Conservation (phyloP, 169 alveolate species). For the Plasmodium cynomolgi region DNA sequence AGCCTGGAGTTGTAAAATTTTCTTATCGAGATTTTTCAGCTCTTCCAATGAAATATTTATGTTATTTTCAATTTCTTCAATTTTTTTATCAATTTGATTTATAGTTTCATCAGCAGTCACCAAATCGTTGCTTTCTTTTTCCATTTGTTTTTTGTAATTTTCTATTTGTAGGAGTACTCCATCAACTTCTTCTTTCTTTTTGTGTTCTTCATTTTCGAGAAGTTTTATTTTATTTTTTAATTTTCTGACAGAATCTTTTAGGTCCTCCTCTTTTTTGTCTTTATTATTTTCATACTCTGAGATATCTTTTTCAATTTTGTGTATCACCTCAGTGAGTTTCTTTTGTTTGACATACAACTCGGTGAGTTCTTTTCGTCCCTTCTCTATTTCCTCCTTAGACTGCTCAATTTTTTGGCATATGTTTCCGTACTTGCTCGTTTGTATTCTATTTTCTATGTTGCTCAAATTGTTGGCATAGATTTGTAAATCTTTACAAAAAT, state of each 20-base stretch:
- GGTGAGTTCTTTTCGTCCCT: conserved; percentile 47
- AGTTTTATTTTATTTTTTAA: conserved; percentile 77
- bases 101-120: conserved; percentile 56
- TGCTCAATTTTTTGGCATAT: conserved; percentile 55
- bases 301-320: conserved; percentile 77
- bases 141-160: conserved; percentile 63
- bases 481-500: conserved; percentile 59
- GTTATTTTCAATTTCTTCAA: conserved; percentile 34
- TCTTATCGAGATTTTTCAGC: conserved; percentile 68
- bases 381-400: conserved; percentile 60
- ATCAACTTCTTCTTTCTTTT: conserved; percentile 76
- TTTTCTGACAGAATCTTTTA: conserved; percentile 67
- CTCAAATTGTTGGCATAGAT: conserved; percentile 64
- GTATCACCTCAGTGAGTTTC: conserved; percentile 78
- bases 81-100: conserved; percentile 45
- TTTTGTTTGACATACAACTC: conserved; percentile 79
- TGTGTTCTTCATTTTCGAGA: conserved; percentile 76
- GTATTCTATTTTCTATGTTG: conserved; percentile 76
- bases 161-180: conserved; percentile 76
- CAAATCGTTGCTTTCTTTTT: conserved; percentile 68
- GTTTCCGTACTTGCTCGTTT: conserved; percentile 74
- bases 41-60: conserved; percentile 66
- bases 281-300: conserved; percentile 78
- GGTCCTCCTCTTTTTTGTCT: conserved; percentile 77
- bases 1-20: conserved; percentile 71